Evolutionary conservation across 805 yeast species (phyloP).

Genomic region (Lipomyces sp.): DNA sequence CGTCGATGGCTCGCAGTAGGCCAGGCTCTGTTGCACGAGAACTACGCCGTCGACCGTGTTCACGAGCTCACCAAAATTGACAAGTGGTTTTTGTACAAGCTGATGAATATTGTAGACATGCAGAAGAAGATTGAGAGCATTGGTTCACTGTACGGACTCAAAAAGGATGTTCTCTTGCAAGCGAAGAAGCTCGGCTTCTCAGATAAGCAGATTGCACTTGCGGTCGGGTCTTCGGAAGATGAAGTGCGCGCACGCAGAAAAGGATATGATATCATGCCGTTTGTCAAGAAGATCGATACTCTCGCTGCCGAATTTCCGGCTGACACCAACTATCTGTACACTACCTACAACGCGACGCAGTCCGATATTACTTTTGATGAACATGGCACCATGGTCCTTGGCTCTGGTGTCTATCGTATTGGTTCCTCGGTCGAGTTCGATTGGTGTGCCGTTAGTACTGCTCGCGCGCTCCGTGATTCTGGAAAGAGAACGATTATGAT

Average conservation of each 20-base stretch:
- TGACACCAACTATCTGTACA: constrained; percentile 89
- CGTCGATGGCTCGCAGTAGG: constrained; percentile 98
- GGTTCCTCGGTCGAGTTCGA: constrained; percentile 99
- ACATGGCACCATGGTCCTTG: constrained; percentile 90
- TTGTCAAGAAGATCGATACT: constrained; percentile 95
- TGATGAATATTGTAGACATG: constrained; percentile 90
- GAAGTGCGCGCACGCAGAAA: constrained; percentile 85
- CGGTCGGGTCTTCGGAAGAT: constrained; percentile 73
- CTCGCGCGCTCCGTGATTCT: constrained; percentile 84
- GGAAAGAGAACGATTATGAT: constrained; percentile 94
- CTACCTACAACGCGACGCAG: constrained; percentile 89
- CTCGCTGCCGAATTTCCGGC: constrained; percentile 99
- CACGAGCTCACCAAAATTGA: constrained; percentile 93
- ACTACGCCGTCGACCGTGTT: constrained; percentile 87
- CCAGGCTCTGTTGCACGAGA: constrained; percentile 90
- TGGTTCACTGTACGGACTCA: constrained; percentile 62
- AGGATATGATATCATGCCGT: constrained; percentile 79
- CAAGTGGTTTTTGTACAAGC: constrained; percentile 92
- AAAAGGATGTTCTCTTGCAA: constrained; percentile 68
- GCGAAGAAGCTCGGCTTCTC: constrained; percentile 96
- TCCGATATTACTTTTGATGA: constrained; percentile 86
- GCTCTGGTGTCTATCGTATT: constrained; percentile 98
- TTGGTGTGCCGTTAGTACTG: constrained; percentile 99
- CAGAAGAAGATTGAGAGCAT: constrained; percentile 76
- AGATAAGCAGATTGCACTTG: constrained; percentile 86